Evolutionary conservation across 2,329 filamentous ascomycete genomes (phyloP).

Genomic region (Gaeumannomyces sp.): DNA sequence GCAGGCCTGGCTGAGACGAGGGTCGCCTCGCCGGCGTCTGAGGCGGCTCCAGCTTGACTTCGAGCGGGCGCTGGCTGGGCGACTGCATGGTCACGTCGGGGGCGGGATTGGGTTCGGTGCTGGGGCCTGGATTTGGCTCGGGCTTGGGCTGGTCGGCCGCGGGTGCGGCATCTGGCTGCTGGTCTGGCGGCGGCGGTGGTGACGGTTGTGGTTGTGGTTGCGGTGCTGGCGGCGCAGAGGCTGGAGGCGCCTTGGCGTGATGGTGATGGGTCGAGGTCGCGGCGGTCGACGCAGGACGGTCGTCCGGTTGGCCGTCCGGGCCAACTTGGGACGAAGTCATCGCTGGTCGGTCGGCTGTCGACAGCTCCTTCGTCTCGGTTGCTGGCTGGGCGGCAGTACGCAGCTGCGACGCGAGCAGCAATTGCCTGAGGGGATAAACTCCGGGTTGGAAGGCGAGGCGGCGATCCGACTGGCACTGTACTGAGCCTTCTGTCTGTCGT

Average conservation of each 20-base stretch:
- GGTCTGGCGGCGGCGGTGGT: not conserved
- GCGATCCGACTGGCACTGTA: not conserved
- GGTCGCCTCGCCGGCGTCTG: not conserved
- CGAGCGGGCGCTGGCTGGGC: not conserved
- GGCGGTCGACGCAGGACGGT: not conserved
- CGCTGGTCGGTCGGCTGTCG: slow-evolving; percentile 38
- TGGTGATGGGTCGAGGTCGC: not conserved
- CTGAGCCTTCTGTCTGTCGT: not conserved
- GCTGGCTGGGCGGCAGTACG: slow-evolving; percentile 15
- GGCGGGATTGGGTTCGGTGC: not conserved
- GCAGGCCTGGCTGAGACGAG: not conserved
- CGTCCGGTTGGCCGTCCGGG: slow-evolving; percentile 22
- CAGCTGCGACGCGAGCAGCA: slow-evolving; percentile 5
- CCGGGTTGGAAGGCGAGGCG: not conserved
- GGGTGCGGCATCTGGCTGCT: not conserved
- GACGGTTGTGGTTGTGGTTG: not conserved
- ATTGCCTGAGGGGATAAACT: not conserved
- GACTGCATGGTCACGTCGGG: not conserved
- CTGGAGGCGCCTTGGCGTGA: not conserved
- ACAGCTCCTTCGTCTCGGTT: slow-evolving; percentile 51
- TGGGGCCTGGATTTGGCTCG: not conserved
- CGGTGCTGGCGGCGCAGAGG: not conserved
- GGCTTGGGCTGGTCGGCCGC: not conserved
- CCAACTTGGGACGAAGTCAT: slow-evolving; percentile 54
- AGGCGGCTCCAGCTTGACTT: not conserved